These are phyloP conservation scores for Ceratobasidium sp. DNA, from an alignment of 1,284 basidiomycete species.

Conservation along the genomic window DNA sequence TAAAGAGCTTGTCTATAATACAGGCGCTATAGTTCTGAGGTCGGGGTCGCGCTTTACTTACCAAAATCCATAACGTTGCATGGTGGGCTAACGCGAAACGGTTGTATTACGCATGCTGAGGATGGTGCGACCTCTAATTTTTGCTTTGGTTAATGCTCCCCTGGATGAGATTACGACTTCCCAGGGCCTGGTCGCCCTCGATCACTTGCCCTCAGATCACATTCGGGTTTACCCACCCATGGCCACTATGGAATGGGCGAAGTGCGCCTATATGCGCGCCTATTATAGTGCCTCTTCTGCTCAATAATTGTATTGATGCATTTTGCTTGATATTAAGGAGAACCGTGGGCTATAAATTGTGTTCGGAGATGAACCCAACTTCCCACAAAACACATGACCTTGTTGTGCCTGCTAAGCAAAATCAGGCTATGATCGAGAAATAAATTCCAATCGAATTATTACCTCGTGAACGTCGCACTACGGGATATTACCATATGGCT, in stretches of 20 bases:
- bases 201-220: no score
- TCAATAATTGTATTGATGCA: neutral
- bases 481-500: constrained; percentile 22
- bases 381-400: neutral
- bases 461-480: neutral
- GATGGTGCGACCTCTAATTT: no score
- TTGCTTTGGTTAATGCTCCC: no score
- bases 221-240: no score
- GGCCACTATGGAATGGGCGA: neutral
- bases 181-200: no score
- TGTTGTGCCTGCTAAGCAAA: neutral
- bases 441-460: neutral
- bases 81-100: no score
- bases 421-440: neutral
- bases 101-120: no score
- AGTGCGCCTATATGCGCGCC: neutral
- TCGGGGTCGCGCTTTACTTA: no score
- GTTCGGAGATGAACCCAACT: neutral
- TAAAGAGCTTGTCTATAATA: no score
- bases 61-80: no score
- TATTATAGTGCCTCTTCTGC: neutral
- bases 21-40: no score
- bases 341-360: neutral
- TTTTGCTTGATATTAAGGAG: neutral
- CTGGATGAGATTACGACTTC: no score